These are phyloP conservation scores for Fraxinus cuspidata DNA, from an alignment of 257 asterid species.

Conservation along the genomic window DNA sequence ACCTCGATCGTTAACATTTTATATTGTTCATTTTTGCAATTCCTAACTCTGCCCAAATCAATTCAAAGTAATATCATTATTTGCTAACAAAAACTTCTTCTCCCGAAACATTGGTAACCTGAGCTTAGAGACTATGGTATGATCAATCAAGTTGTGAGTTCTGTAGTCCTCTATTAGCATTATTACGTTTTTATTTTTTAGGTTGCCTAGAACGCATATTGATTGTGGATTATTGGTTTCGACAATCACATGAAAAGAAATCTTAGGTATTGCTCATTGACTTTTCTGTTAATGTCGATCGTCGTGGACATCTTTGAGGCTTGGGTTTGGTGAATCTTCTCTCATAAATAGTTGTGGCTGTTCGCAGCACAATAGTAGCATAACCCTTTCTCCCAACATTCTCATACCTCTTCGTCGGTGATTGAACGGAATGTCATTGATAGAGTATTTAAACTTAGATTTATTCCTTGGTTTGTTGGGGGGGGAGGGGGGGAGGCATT, in stretches of 20 bases:
- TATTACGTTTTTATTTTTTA: constrained; percentile 3
- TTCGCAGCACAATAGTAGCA: too few species aligned
- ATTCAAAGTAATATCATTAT: too few species aligned
- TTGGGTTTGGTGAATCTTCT: neutral
- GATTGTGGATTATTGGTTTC: neutral
- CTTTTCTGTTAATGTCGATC: neutral
- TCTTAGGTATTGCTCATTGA: neutral
- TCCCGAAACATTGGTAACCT: neutral
- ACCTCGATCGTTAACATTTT: too few species aligned
- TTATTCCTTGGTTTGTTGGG: too few species aligned
- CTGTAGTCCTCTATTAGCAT: neutral
- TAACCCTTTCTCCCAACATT: too few species aligned
- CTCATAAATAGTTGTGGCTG: too few species aligned
- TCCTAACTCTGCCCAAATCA: too few species aligned
- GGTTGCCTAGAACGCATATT: neutral
- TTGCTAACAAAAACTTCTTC: neutral
- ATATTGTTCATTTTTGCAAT: too few species aligned
- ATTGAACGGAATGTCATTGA: too few species aligned
- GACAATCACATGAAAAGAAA: neutral
- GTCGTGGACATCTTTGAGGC: neutral
- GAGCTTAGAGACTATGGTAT: neutral
- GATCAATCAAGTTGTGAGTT: neutral
- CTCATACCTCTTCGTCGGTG: too few species aligned
- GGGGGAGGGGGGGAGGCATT: too few species aligned
- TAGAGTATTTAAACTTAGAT: too few species aligned